Conservation (phyloP, 2,329 filamentous ascomycete species). For the Trichoderma koningiopsis region DNA sequence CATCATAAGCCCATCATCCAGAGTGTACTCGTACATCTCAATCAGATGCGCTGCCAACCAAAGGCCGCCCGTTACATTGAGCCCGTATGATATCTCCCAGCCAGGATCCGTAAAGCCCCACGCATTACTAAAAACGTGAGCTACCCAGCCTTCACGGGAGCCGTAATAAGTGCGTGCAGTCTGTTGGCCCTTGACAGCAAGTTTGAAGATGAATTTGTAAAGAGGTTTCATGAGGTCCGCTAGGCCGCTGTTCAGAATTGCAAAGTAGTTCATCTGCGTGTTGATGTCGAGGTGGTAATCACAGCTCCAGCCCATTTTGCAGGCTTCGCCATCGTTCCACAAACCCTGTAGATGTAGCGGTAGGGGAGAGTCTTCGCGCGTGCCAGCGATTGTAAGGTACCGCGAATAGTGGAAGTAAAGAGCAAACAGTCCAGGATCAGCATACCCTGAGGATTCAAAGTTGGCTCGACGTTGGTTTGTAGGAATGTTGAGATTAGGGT, state of each 20-base stretch:
- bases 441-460: slow-evolving; percentile 21
- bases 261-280: slow-evolving; percentile 27
- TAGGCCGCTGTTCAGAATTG: slow-evolving; percentile 10
- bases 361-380: slow-evolving; percentile 19
- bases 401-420: slow-evolving; percentile 25
- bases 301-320: slow-evolving; percentile 26
- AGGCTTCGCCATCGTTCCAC: slow-evolving; percentile 26
- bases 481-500: neutral
- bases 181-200: slow-evolving; percentile 10
- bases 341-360: slow-evolving; percentile 23
- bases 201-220: neutral
- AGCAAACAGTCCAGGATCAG: slow-evolving; percentile 18
- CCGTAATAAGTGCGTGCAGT: slow-evolving; percentile 20
- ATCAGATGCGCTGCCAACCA: slow-evolving; percentile 23
- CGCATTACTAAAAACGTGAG: slow-evolving; percentile 24
- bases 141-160: slow-evolving; percentile 19
- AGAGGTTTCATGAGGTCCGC: slow-evolving; percentile 21
- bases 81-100: slow-evolving; percentile 23
- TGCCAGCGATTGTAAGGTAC: slow-evolving; percentile 24
- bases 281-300: slow-evolving; percentile 26
- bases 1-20: slow-evolving; percentile 6
- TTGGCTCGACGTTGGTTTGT: slow-evolving; percentile 11
- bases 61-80: slow-evolving; percentile 24
- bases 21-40: slow-evolving; percentile 23
- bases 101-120: slow-evolving; percentile 25